Base-by-base conservation (phyloP, 371 early-diverging fungal genomes). In the Capniomyces stellatus region DNA sequence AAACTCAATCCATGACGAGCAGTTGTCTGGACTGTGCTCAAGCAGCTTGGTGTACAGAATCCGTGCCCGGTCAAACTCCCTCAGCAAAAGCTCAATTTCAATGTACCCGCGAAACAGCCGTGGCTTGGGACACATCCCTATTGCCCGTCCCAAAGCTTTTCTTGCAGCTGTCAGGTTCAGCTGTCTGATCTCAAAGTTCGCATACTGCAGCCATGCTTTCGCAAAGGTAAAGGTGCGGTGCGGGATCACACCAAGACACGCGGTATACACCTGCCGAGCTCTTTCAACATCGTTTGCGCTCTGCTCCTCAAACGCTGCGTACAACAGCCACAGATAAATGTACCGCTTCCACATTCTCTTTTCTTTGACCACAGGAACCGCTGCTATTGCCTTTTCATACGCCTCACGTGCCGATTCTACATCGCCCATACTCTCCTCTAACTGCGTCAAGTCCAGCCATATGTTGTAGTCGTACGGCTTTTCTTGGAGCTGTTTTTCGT, bases 291-390 rank as follows among this genome's bases (percentile, higher is more conserved):
- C 90, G 73, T 80, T 76, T 10, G 78, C 80, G n/a, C 75, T 78
- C 30, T 79, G 64, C 59, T 98, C 98, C 65, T 95, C 96, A 67
- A 83, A 98, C 8, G 92, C 74, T 0, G 94, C 96, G 60, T 95
- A 98, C 58, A 85, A 83, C 31, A 98, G 80, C 98, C 98, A 98
- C n/a, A 98, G 59, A 65, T 92, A 98, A 23, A 96, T 88, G 61
- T 96, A 98, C 21, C 95, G 75, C 58, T 92, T 66, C 98, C 98
- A 98, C 39, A 82, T 81, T 48, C 87, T 71, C 70, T 98, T 98
- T 54, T 93, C 95, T 35, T 15, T 35, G 2, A 79, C 79, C 3
- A 81, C 80, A 1, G 96, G 98, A 2, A 83, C 71, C 56, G 89
- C 82, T 1, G 89, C 87, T 60, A 96, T 87, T 3, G 96, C 93